Conservation (phyloP, 2,329 filamentous ascomycete species). For the Remersonia thermophila region DNA sequence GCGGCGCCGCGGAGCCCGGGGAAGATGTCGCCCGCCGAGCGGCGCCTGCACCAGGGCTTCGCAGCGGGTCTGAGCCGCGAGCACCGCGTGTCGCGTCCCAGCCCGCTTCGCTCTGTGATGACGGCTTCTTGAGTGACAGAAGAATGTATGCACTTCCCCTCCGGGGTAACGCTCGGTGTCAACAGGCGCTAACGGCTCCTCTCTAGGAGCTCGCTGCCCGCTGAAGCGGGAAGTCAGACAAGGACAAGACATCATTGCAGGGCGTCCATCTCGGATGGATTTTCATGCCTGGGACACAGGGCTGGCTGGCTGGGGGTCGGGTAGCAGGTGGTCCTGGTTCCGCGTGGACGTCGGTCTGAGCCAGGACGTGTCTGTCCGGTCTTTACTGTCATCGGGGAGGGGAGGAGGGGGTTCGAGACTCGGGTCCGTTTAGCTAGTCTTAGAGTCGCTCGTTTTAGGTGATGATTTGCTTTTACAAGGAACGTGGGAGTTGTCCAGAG, state of each 20-base stretch:
- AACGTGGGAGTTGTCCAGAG: too few species aligned
- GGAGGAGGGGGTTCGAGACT: constrained; percentile 2
- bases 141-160: constrained; percentile 10
- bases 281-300: constrained; percentile 10
- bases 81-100: constrained; percentile 46
- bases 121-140: constrained; percentile 41
- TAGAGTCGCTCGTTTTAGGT: constrained; percentile 10
- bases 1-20: constrained; percentile 26
- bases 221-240: constrained; percentile 16
- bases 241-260: constrained; percentile 15
- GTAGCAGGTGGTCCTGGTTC: constrained; percentile 5
- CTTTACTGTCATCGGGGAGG: constrained; percentile 13
- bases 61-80: constrained; percentile 32
- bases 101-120: constrained; percentile 58
- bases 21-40: constrained; percentile 27
- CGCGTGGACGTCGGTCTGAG: constrained; percentile 7
- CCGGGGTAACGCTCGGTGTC: too few species aligned
- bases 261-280: constrained; percentile 12
- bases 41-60: constrained; percentile 35
- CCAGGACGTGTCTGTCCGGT: constrained; percentile 15
- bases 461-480: too few species aligned
- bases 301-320: constrained; percentile 2
- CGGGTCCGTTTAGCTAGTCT: constrained; percentile 9
- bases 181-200: too few species aligned
- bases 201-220: too few species aligned